These are phyloP conservation scores for Thraustochytrium striatum DNA, from an alignment of 352 stramenopile species.

Conservation along the genomic window DNA sequence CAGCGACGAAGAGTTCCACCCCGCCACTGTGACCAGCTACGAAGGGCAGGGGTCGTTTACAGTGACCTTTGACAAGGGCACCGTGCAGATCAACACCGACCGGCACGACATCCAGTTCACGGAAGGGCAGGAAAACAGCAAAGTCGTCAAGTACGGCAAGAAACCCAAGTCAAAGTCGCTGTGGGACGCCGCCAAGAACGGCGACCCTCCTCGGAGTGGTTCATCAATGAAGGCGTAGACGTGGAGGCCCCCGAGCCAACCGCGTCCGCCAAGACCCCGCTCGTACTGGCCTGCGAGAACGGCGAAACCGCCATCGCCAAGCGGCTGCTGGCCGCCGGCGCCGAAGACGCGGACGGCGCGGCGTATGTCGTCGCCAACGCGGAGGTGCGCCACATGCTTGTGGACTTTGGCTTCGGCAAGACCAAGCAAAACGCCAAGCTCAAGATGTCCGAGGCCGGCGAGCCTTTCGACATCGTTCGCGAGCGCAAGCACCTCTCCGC, in stretches of 20 bases:
- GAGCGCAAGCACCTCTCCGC: background rate
- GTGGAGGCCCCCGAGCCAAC: background rate
- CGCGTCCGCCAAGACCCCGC: background rate
- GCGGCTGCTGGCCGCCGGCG: conserved; percentile 8
- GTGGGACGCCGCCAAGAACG: background rate
- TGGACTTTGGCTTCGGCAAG: conserved; percentile 35
- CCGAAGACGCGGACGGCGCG: conserved; percentile 17
- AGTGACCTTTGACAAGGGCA: conserved; percentile 17
- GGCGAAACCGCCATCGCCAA: conserved; percentile 2
- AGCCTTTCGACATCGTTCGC: background rate
- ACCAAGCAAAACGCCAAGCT: conserved; percentile 18
- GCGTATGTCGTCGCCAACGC: conserved; percentile 5
- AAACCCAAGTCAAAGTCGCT: background rate
- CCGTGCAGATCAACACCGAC: conserved; percentile 4
- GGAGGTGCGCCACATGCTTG: background rate
- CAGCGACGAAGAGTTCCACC: conserved; percentile 28
- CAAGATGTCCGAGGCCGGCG: background rate
- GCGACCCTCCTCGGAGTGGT: background rate
- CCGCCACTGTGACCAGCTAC: conserved; percentile 11
- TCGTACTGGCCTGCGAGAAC: background rate
- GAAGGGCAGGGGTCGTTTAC: conserved; percentile 33
- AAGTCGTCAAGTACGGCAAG: background rate
- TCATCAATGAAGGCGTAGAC: background rate
- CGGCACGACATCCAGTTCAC: conserved; percentile 32
- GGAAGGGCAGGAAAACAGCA: background rate